A percentile compares a stretch with the other conserved stretches of the same genome.
phyloP scores from a whole-genome alignment of 768 basidiomycete genomes.

The Crucibulum laeve region DNA sequence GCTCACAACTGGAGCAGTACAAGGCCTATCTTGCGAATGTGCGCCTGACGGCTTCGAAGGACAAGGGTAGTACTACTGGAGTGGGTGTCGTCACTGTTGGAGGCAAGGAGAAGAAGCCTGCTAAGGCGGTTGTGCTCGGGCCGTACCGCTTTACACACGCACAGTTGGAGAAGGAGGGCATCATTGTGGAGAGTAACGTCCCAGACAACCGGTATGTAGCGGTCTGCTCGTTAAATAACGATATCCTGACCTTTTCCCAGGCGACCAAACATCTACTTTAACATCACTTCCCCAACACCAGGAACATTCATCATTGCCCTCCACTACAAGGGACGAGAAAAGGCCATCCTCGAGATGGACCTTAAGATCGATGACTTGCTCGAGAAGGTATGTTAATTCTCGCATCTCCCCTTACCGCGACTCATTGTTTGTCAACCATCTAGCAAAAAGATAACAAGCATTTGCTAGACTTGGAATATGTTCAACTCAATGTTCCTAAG shows the following conservation, averaged over 20 bases:
- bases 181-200: conserved; percentile 98
- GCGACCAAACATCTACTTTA: conserved; percentile 98
- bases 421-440: conserved; percentile 8
- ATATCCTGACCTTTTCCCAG: conserved; percentile 33
- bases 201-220: conserved; percentile 86
- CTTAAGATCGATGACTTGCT: conserved; percentile 96
- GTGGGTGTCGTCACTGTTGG: conserved; percentile 95
- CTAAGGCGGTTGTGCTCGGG: conserved; percentile 82
- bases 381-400: conserved; percentile 71
- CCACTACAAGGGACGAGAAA: conserved; percentile 98
- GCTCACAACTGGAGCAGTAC: conserved; percentile 97
- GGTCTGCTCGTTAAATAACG: neutral
- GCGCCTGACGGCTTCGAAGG: conserved; percentile 82
- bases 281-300: conserved; percentile 95
- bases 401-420: neutral
- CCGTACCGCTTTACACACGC: conserved; percentile 98
- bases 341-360: conserved; percentile 99
- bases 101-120: conserved; percentile 93
- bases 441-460: conserved; percentile 99
- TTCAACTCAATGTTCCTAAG: conserved; percentile 95
- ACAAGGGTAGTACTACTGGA: conserved; percentile 81
- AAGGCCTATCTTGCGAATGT: conserved; percentile 99
- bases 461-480: conserved; percentile 94
- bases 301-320: conserved; percentile 99
- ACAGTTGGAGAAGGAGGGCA: conserved; percentile 97